Evolutionary conservation across 1,139 yeast genomes (phyloP).

Genomic region (Zygotorulaspora mrakii): DNA sequence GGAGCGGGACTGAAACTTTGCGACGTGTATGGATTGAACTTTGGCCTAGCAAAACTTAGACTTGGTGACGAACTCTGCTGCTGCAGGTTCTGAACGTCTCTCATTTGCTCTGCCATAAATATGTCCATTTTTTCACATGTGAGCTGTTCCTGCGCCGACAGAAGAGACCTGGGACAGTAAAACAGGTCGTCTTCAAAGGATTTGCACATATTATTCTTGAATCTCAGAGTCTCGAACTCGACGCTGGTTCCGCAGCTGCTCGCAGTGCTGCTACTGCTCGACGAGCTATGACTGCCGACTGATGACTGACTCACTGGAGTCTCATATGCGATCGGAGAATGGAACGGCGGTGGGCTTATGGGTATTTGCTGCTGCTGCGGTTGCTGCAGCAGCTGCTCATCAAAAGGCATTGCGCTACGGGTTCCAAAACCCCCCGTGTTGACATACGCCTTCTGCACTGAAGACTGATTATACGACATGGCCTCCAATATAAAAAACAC

Average conservation of each 20-base stretch:
- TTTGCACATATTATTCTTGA: conserved; percentile 27
- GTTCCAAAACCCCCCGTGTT: conserved; percentile 7
- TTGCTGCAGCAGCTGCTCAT: conserved; percentile 7
- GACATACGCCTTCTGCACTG: conserved; percentile 13
- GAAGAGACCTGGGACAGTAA: conserved; percentile 29
- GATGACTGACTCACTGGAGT: background rate
- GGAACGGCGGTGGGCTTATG: conserved; percentile 11
- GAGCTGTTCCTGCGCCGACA: conserved; percentile 25
- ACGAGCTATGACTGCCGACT: conserved; percentile 3
- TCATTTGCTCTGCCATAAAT: conserved; percentile 22
- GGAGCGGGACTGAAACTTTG: conserved; percentile 34
- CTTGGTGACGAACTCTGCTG: conserved; percentile 18
- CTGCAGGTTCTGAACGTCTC: conserved; percentile 15
- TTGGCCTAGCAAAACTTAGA: conserved; percentile 16
- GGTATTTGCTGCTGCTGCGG: conserved; percentile 13
- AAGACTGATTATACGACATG: conserved; percentile 13
- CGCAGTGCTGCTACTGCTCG: conserved; percentile 8
- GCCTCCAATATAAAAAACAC: conserved; percentile 1
- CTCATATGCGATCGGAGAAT: conserved; percentile 14
- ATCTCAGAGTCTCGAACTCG: conserved; percentile 20
- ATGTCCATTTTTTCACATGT: conserved; percentile 26
- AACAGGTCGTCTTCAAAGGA: conserved; percentile 33
- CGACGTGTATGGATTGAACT: conserved; percentile 36
- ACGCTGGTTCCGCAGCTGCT: conserved; percentile 16
- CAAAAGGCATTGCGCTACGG: conserved; percentile 4